phyloP scores from a whole-genome alignment of 2,329 filamentous ascomycete species.

The Ophiobolus disseminans region DNA sequence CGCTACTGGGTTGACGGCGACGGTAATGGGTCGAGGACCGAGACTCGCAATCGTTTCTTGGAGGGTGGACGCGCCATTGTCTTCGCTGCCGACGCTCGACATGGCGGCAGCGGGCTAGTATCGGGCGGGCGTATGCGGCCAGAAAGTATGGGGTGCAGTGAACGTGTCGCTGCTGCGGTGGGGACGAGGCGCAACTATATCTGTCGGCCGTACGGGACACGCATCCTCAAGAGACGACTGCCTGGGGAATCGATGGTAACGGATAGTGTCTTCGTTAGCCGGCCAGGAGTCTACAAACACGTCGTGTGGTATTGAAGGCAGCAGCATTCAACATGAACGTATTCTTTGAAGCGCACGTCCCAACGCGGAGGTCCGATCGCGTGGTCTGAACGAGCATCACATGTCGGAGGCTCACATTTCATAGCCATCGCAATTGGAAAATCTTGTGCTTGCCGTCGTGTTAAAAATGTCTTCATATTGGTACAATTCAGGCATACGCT shows the following conservation, averaged over 20 bases:
- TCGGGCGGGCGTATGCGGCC: slow-evolving; percentile 17
- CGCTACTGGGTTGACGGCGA: slow-evolving; percentile 88
- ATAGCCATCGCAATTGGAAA: no score
- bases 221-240: slow-evolving; percentile 32
- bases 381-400: no score
- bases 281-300: neutral
- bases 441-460: no score
- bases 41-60: slow-evolving; percentile 30
- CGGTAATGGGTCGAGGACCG: slow-evolving; percentile 61
- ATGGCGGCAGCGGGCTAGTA: slow-evolving; percentile 22
- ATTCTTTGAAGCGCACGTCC: neutral
- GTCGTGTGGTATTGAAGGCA: slow-evolving; percentile 5
- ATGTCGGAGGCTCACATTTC: neutral
- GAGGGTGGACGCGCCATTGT: slow-evolving; percentile 29
- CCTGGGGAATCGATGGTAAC: slow-evolving; percentile 4
- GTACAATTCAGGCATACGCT: slow-evolving; percentile 21
- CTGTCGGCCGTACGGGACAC: slow-evolving; percentile 30
- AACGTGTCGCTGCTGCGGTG: slow-evolving; percentile 28
- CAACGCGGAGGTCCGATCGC: slow-evolving; percentile 17
- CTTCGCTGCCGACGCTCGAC: slow-evolving; percentile 37
- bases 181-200: slow-evolving; percentile 37
- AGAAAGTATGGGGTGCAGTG: slow-evolving; percentile 21
- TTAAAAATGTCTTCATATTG: slow-evolving; percentile 13
- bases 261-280: no score
- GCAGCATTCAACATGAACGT: neutral